A percentile compares a stretch with the other conserved stretches of the same genome.
Evolutionary conservation across 305 asterid species (phyloP).

Genomic region (Rubia tinctorum): DNA sequence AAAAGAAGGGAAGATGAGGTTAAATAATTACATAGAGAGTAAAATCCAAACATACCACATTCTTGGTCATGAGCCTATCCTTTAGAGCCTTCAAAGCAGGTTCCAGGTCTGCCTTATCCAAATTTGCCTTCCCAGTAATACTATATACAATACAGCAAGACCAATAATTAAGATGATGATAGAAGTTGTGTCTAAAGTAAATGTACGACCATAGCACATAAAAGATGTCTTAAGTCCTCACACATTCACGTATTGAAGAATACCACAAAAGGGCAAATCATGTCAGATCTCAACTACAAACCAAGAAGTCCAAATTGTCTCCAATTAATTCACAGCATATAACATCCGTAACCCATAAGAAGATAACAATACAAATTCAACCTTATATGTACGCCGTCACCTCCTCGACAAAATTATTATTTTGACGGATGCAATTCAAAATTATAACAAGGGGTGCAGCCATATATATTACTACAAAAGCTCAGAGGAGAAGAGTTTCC

Average conservation of each 20-base stretch:
- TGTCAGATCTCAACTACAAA: neutral
- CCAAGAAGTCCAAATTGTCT: neutral
- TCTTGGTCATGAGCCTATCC: conserved; percentile 97
- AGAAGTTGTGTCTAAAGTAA: neutral
- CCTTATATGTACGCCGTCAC: no score
- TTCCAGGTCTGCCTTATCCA: conserved; percentile 87
- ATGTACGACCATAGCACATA: neutral
- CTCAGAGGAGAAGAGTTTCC: no score
- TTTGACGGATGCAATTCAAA: no score
- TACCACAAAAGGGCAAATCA: neutral
- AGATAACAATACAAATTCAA: no score
- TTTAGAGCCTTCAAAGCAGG: conserved; percentile 95
- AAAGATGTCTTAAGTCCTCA: neutral
- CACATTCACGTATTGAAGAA: neutral
- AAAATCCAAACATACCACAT: conserved; percentile 62
- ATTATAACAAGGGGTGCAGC: no score
- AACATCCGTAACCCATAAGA: neutral
- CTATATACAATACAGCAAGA: conserved; percentile 26
- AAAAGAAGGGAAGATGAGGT: neutral
- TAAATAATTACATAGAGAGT: neutral
- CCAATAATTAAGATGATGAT: neutral
- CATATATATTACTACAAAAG: no score
- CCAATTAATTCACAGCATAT: neutral
- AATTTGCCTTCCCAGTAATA: conserved; percentile 84
- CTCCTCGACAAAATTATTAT: no score